Percentiles rank a stretch among this genome's conserved stretches.
These are phyloP conservation scores for Exidia glandulosa DNA, from an alignment of 768 basidiomycete genomes.

Conservation along the genomic window DNA sequence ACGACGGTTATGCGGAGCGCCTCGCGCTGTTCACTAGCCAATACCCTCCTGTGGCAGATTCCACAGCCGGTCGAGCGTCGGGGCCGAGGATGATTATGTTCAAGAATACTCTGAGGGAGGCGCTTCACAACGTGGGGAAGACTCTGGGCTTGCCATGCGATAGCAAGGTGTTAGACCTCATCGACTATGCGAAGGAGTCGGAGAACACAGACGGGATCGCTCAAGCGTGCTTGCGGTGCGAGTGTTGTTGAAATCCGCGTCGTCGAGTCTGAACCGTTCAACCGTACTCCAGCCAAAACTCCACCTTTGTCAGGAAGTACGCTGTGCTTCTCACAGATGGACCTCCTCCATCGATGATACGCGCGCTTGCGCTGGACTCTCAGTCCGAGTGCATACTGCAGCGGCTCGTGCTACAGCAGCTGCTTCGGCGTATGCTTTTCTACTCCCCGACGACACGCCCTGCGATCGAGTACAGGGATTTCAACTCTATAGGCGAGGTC, in stretches of 20 bases:
- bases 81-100: background rate
- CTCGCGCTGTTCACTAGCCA: too few relatives aligned
- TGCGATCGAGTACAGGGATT: background rate
- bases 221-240: too few relatives aligned
- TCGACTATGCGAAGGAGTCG: background rate
- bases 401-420: background rate
- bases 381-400: background rate
- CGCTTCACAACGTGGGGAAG: background rate
- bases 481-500: background rate
- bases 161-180: background rate
- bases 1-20: too few relatives aligned
- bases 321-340: too few relatives aligned
- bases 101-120: background rate
- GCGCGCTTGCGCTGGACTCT: background rate
- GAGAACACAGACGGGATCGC: too few relatives aligned
- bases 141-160: background rate
- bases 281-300: too few relatives aligned
- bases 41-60: too few relatives aligned
- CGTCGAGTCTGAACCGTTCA: too few relatives aligned
- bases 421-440: background rate
- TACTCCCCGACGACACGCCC: background rate
- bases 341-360: background rate
- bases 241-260: too few relatives aligned
- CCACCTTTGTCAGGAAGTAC: too few relatives aligned
- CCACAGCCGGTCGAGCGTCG: background rate